Evolutionary conservation across 208 protist species (phyloP), one percentile per base, ranked within the genome.

Genomic region (Porcisia hertigi): DNA sequence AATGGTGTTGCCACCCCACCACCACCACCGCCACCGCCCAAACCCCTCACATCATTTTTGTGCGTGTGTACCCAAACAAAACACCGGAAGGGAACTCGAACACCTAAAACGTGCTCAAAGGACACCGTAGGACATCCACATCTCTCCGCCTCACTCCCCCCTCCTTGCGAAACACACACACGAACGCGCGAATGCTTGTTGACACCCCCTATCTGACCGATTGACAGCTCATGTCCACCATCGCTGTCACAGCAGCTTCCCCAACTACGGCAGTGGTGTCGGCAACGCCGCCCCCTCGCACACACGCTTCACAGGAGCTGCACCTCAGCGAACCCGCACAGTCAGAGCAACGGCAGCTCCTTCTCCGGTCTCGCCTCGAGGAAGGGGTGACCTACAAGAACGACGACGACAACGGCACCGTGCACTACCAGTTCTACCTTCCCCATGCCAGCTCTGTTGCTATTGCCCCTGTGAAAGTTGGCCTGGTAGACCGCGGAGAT

Each of bases 381-480:
- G 78, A 83, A 55, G 82, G 79, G 11, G 75, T 82, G 25, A 77
- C 60, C 8, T 76, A 73, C 63, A 49, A 36, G 30, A 30, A 30
- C 23, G 62, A 62, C 34, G 71, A 79, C 57, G 55, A 30, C 36
- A 25, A 52, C 45, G 75, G 79, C 30, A 77, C 62, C 47, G 82
- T 78, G n/a, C 77, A 81, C 45, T 76, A 69, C 55, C 70, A 47
- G 66, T 83, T 86, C 52, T 18, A 30, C 63, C 66, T 80, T 53
- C 75, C 82, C 4, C 16, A 54, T 6, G 82, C 79, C 34, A 30
- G 12, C 20, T 62, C 54, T 34, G 82, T 83, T 30, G 43, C 65
- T n/a, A 62, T 86, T 14, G 64, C 69, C 25, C 18, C 53, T 5
- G 30, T 79, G 43, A 60, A 49, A 18, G 52, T 16, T 12, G 34